Conservation (phyloP, 306 rosid genomes). For the Datisca glomerata region DNA sequence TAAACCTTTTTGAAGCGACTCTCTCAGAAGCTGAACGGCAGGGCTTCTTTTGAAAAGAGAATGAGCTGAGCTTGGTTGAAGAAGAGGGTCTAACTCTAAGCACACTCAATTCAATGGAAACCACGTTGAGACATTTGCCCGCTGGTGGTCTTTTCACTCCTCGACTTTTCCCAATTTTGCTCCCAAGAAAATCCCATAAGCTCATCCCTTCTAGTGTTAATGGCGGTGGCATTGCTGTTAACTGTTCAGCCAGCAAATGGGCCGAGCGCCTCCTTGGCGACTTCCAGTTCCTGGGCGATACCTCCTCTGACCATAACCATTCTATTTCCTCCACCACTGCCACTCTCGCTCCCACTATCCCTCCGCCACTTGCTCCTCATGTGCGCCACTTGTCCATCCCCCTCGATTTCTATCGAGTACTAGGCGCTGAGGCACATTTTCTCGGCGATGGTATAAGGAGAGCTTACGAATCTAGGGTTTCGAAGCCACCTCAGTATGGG, state of each 20-base stretch:
- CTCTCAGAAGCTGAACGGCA: too few species aligned
- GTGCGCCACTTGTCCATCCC: constrained; percentile 67
- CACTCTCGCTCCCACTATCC: constrained; percentile 32
- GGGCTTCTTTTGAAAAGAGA: too few species aligned
- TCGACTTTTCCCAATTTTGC: constrained; percentile 11
- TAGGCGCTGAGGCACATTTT: constrained; percentile 82
- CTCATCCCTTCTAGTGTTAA: constrained; percentile 13
- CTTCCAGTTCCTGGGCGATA: constrained; percentile 74
- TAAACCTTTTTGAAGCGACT: too few species aligned
- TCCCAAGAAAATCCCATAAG: constrained; percentile 15
- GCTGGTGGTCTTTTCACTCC: constrained; percentile 34
- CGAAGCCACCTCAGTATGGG: constrained; percentile 80
- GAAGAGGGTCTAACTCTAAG: too few species aligned
- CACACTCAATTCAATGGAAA: constrained; percentile 31
- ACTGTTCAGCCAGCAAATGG: constrained; percentile 77
- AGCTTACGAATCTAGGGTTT: constrained; percentile 73
- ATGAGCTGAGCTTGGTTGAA: too few species aligned
- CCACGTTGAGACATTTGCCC: constrained; percentile 28
- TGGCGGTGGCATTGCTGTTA: constrained; percentile 10
- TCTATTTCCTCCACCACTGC: constrained; percentile 24
- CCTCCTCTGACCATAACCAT: constrained; percentile 25
- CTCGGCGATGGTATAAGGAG: constrained; percentile 81
- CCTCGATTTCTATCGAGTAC: constrained; percentile 59
- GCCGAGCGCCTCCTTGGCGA: constrained; percentile 90
- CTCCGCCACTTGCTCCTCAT: constrained; percentile 31